Evolutionary conservation across 306 rosid genomes (phyloP), one percentile per base, ranked within the genome.

Genomic region (Hylodesmum podocarpum): DNA sequence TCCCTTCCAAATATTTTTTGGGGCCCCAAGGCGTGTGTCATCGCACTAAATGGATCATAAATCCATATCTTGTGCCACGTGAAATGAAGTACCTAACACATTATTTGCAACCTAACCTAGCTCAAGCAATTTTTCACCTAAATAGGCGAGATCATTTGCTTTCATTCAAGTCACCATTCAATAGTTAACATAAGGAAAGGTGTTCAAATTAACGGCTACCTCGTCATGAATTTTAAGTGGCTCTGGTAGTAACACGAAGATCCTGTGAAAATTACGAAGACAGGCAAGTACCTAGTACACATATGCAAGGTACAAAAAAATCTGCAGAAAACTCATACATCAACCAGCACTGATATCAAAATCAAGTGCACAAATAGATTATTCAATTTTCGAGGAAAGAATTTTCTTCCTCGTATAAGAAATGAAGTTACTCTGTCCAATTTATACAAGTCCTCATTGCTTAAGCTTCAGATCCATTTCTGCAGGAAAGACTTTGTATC

Each of bases 401-500:
- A 14, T 15, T 67, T 33, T 66, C 80, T 34, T 75, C 82, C 58
- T 70, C 15, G 18, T 28, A 12, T 16, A 69, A 40, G 66, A 63
- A 78, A 64, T 14, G 34, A 65, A 39, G 49, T 62, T 6, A 53
- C 65, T 79, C 36, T 58, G 55, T 47, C 46, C 65, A 5, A 15
- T 21, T 14, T 55, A 67, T 41, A 29, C 53, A 55, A 55, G 43
- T 71, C 76, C 51, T 86, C 80, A 93, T 44, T 70, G 87, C 36
- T 70, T 89, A 53, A 84, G 83, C 86, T 88, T 87, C 91, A 83
- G 25, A 69, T 86, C 90, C 77, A 77, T 49, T 63, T 83, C 86
- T 73, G 72, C 13, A 0, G 96, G 88, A 40, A 86, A 84, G 22
- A 78, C 86, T 72, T 77, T 88, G 82, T 96, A 96, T 49, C 98